Conservation (phyloP, 2,329 filamentous ascomycete species). For the Colletotrichum simmondsii region DNA sequence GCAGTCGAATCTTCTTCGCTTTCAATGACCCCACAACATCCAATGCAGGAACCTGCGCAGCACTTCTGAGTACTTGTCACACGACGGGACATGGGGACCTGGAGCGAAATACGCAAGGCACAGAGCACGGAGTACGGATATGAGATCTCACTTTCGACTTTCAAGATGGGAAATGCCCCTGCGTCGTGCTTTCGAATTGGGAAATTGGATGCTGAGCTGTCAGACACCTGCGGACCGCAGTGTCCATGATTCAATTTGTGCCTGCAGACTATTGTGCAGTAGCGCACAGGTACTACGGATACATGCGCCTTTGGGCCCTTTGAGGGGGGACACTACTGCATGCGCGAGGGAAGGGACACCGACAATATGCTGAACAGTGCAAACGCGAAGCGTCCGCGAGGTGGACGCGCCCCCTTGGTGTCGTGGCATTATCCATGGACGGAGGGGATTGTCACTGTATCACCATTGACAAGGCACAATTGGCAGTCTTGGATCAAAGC, state of each 20-base stretch:
- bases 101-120: no score
- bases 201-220: slow-evolving; percentile 16
- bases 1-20: no score
- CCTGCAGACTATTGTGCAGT: background rate
- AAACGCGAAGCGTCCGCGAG: background rate
- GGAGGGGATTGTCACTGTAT: background rate
- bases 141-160: background rate
- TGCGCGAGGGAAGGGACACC: background rate
- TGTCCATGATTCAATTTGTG: slow-evolving; percentile 1
- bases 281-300: background rate
- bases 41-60: no score
- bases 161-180: background rate
- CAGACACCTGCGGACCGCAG: slow-evolving; percentile 5
- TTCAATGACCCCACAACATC: no score
- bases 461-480: background rate
- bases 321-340: background rate
- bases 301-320: background rate
- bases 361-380: background rate
- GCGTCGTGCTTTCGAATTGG: background rate
- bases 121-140: background rate
- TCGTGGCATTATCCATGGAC: background rate
- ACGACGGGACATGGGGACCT: no score
- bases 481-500: background rate
- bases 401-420: background rate
- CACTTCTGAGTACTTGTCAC: no score